phyloP scores from a whole-genome alignment of 2,329 filamentous ascomycete genomes.

The Cladosporium sp. region DNA sequence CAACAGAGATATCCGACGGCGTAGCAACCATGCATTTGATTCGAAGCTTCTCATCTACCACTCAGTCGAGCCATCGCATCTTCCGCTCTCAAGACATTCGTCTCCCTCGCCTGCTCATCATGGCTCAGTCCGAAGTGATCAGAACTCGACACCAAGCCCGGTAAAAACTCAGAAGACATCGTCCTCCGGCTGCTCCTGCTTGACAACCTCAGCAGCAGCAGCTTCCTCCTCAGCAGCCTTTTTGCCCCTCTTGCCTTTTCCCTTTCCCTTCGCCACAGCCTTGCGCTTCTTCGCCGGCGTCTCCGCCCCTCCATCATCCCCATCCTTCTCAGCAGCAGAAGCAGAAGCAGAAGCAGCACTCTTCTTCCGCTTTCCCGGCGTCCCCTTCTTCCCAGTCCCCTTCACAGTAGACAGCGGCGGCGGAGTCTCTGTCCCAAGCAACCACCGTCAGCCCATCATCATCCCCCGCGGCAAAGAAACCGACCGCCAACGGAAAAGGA shows the following conservation, averaged over 20 bases:
- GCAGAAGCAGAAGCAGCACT: constrained; percentile 3
- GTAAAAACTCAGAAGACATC: no score
- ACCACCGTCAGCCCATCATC: no score
- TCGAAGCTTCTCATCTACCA: no score
- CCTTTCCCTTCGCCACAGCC: neutral
- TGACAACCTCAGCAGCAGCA: neutral
- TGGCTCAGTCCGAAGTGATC: no score
- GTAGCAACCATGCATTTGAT: no score
- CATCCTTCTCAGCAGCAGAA: constrained; percentile 1
- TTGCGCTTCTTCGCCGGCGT: constrained; percentile 16
- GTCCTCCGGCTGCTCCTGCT: neutral
- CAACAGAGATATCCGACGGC: no score
- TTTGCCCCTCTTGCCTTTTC: neutral
- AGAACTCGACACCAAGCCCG: no score
- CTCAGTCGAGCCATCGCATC: no score
- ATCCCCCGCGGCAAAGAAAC: no score
- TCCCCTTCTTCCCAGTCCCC: constrained; percentile 3
- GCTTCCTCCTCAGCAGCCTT: constrained; percentile 6
- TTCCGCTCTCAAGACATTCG: no score
- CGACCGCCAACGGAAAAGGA: neutral
- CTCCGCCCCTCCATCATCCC: neutral
- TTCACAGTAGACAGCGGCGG: neutral
- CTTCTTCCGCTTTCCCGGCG: constrained; percentile 27
- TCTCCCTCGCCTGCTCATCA: no score
- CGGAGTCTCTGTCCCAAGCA: neutral